phyloP scores from a whole-genome alignment of 2,329 filamentous ascomycete species.

The Dactylellina haptotyla region DNA sequence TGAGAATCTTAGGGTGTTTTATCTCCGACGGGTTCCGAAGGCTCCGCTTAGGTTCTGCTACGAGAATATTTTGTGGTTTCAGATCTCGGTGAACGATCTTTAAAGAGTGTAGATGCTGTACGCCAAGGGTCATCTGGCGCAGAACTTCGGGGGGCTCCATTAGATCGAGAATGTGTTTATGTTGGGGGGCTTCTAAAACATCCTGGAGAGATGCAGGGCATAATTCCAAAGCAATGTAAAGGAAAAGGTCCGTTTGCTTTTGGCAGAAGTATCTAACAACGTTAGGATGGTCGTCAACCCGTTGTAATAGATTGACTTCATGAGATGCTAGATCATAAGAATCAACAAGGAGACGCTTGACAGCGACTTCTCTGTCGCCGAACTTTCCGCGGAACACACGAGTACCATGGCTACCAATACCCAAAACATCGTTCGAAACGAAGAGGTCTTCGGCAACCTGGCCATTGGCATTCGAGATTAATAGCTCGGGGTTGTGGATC shows the following conservation, averaged over 20 bases:
- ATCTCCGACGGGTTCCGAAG: constrained; percentile 63
- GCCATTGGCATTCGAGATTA: constrained; percentile 63
- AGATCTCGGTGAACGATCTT: constrained; percentile 97
- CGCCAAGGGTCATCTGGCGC: constrained; percentile 87
- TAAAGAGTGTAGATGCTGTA: constrained; percentile 87
- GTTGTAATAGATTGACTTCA: constrained; percentile 87
- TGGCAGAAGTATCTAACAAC: constrained; percentile 97
- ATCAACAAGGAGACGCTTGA: constrained; percentile 95
- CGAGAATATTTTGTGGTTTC: constrained; percentile 96
- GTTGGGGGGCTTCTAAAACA: constrained; percentile 78
- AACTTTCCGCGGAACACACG: constrained; percentile 95
- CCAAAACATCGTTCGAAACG: constrained; percentile 63
- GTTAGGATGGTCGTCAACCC: constrained; percentile 95
- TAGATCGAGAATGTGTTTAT: constrained; percentile 65
- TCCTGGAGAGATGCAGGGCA: constrained; percentile 94
- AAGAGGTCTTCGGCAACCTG: constrained; percentile 64
- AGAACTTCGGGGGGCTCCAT: constrained; percentile 81
- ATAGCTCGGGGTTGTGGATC: constrained; percentile 55
- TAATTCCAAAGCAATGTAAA: constrained; percentile 94
- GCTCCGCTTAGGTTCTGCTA: constrained; percentile 70
- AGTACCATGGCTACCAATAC: constrained; percentile 92
- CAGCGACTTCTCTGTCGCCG: constrained; percentile 89
- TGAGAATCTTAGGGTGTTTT: constrained; percentile 83
- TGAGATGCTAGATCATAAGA: constrained; percentile 96
- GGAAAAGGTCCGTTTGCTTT: constrained; percentile 84